These are phyloP conservation scores for Fusarium redolens DNA, from an alignment of 2,329 filamentous ascomycete genomes.

Conservation along the genomic window DNA sequence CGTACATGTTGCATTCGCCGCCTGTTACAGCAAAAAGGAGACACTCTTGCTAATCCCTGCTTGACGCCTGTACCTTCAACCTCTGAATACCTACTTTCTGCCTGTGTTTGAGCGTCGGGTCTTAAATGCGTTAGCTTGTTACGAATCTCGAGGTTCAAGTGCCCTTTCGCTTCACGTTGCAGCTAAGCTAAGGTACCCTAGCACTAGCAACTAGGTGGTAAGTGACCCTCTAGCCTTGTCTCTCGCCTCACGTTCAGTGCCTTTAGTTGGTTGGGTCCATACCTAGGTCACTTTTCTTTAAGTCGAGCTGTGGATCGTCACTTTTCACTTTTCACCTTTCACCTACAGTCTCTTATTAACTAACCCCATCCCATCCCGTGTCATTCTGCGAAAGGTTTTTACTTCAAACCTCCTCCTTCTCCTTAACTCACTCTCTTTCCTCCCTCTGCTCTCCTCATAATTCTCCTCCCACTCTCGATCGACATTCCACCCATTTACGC, in stretches of 20 bases:
- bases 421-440: constrained; percentile 7
- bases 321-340: constrained; percentile 43
- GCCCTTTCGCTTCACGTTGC: constrained; percentile 23
- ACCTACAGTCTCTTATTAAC: constrained; percentile 2
- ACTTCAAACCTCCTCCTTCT: constrained; percentile 21
- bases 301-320: constrained; percentile 42
- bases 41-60: constrained; percentile 21
- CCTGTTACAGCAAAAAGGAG: constrained; percentile 6
- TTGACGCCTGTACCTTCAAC: neutral
- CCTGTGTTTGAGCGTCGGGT: constrained; percentile 24
- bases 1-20: constrained; percentile 4
- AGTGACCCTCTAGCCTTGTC: constrained; percentile 11
- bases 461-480: constrained; percentile 1
- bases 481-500: neutral
- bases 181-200: constrained; percentile 30
- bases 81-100: neutral
- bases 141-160: constrained; percentile 5
- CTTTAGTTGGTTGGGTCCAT: constrained; percentile 18
- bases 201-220: constrained; percentile 1
- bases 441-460: constrained; percentile 10
- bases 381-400: constrained; percentile 2
- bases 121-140: constrained; percentile 25
- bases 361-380: constrained; percentile 14
- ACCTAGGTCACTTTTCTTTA: constrained; percentile 10
- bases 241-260: constrained; percentile 28